Evolutionary conservation across 345 rosid species (phyloP), one percentile per base, ranked within the genome.

Genomic region (Citrus australasica): DNA sequence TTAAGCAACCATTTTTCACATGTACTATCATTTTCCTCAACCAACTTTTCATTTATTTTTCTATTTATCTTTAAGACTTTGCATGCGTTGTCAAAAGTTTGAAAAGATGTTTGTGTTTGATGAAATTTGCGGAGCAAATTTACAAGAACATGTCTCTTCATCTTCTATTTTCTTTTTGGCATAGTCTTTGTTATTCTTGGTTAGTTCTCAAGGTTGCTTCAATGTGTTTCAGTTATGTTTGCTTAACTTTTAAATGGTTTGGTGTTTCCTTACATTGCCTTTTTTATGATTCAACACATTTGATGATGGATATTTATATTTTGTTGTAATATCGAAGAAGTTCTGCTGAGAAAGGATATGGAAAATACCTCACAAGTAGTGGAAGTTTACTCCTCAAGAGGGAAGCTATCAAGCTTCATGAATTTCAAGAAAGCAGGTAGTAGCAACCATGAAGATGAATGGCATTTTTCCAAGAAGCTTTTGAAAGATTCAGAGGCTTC

Each of bases 1-100:
- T 84, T 67, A 79, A 81, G 84, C 79, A 83, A 78, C 65, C 79
- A 69, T 76, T 60, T 66, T 80, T 76, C 74, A 27, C 67, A 11
- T 74, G 73, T 61, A 40, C 70, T 6, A 38, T 74, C 69, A 77
- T 59, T 11, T 58, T 64, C 66, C 25, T 51, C 60, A 42, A 61
- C 71, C 19, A 59, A 21, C 32, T 42, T 32, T 73, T n/a, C 69
- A 62, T 48, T 76, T 76, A 17, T 70, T 67, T 40, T 40, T 24
- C 33, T 53, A 17, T 17, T 30, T 68, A 42, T 53, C 17, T 17
- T 30, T 68, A 32, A 38, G 35, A 22, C 35, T 28, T 33, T 40
- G 76, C 67, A 27, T 68, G 17, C 38, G 24, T 55, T 40, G 11
- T 9, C 24, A 1, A 21, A 30, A 73, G 14, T 30, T 66, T 51